Evolutionary conservation across 768 basidiomycete genomes (phyloP), one percentile per base, ranked within the genome.

Genomic region (Auriscalpium microsporum): DNA sequence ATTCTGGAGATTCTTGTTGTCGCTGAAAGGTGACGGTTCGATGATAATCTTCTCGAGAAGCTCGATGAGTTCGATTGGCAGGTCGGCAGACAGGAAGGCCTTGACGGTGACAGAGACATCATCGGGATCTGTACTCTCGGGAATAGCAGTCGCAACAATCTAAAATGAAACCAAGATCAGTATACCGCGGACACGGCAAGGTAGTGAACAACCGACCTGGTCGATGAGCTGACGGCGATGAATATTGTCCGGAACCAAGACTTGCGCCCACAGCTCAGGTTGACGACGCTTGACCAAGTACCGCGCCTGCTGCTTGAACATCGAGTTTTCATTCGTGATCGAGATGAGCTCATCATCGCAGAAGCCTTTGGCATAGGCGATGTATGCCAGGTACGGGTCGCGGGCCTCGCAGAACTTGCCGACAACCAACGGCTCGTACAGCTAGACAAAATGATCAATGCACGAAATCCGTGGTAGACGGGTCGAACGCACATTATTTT

Each of bases 251-350:
- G 81, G 78, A 10, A 82, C 77, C 54, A 99, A 84, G 37, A 99
- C 96, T 71, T 97, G 93, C 1, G 87, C 83, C 96, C 96, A 99
- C 34, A 99, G 82, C 58, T 98, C 96, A 14, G 89, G 83, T 58
- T 91, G 85, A 58, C 96, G 90, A 63, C 96, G 86, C 72, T 94
- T 96, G 67, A 97, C 90, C 56, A 99, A 83, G 72, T 99, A 99
- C 33, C 96, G 87, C 52, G 96, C 91, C 71, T 98, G 96, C 65
- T 99, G 95, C 73, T 98, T 99, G 81, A 94, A 99, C 96, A 99
- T 99, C 11, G 94, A 86, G 75, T 99, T 99, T 62, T 95, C 94
- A 67, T 98, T 98, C 48, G 96, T 98, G 69, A 99, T 95, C 19
- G 83, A 70, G 66, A 99, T 94, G 57, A 99, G 81, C 71, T 99